Base-by-base conservation (phyloP, 768 basidiomycete genomes). In the Exsudoporus frostii region DNA sequence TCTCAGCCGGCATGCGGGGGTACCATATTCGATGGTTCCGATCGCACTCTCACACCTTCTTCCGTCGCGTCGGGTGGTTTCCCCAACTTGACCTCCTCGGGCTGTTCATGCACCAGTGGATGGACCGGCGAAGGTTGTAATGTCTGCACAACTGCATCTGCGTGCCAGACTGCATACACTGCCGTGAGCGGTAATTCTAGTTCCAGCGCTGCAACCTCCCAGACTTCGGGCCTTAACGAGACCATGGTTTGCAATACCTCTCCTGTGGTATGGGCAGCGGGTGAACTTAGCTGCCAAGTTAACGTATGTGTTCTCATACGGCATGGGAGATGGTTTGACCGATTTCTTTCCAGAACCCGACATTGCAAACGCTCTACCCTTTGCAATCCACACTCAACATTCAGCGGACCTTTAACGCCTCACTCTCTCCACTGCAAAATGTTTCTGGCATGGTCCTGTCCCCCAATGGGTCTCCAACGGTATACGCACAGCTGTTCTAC, bases 261-360 rank as follows among this genome's bases (percentile, higher is more conserved):
- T 8, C 79, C 92, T 0, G 75, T 76, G 44, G 88, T 94, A 9
- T 96, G 79, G 61, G 85, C 92, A 1, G 79, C 87, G 3, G 80
- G 90, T 4, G 84, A 93, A 66, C 83, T 95, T 77, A 90, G 89
- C 57, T 98, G 95, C 71, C 73, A 77, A 50, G 92, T 96, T 13
- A 76, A 81, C 51, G 92, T 92, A 70, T 50, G 86, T 79, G 2
- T n/a, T 9, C 19, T 34, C 15, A 10, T 33, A n/a, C n/a, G 25
- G 30, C 33, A 32, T 25, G 5, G 17, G 15, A 32, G 38, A 13
- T 22, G 14, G 15, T 40, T 39, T 51, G 20, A 51, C 50, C 15
- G 30, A 56, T 15, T 48, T 8, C 40, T 8, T 42, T 49, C 51
- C 27, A 94, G 91, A 92, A 95, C 62, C 89, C 91, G 1, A 94